Conservation (phyloP, 2,329 filamentous ascomycete species). For the Monilinia vaccinii-corymbosi region DNA sequence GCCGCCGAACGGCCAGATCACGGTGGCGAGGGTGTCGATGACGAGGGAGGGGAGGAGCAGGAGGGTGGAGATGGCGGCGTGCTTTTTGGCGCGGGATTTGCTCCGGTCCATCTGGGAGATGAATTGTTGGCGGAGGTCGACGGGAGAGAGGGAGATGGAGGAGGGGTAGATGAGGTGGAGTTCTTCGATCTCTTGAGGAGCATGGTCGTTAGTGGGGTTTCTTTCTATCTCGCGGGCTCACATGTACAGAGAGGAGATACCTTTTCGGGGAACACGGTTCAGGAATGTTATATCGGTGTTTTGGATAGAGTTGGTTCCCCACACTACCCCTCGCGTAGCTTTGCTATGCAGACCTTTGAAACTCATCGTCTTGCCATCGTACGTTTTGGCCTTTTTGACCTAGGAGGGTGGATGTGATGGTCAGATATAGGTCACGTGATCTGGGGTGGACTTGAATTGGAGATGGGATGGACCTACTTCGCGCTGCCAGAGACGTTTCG, state of each 20-base stretch:
- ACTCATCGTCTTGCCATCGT: constrained; percentile 13
- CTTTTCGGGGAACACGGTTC: constrained; percentile 11
- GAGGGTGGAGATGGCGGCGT: not conserved
- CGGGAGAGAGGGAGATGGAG: not conserved
- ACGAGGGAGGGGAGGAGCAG: not conserved
- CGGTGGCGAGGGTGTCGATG: constrained; percentile 18
- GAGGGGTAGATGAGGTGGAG: not conserved
- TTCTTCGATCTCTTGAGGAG: not conserved
- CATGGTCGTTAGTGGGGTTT: not conserved
- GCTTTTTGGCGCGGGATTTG: not conserved
- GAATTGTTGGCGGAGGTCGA: not conserved
- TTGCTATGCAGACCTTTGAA: constrained; percentile 13
- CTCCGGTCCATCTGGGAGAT: not conserved
- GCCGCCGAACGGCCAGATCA: constrained; percentile 29
- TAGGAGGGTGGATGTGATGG: not conserved
- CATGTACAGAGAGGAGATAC: not conserved
- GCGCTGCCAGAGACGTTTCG: constrained; percentile 11
- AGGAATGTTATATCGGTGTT: constrained; percentile 15
- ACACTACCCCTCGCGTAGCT: constrained; percentile 10
- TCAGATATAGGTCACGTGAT: not conserved
- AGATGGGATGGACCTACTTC: constrained; percentile 5
- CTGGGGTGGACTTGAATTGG: no score
- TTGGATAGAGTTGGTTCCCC: constrained; percentile 11
- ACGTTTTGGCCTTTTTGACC: constrained; percentile 14
- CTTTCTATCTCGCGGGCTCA: not conserved